Evolutionary conservation across 495 filamentous ascomycete species (phyloP).

Genomic region (Penicillium canescens): DNA sequence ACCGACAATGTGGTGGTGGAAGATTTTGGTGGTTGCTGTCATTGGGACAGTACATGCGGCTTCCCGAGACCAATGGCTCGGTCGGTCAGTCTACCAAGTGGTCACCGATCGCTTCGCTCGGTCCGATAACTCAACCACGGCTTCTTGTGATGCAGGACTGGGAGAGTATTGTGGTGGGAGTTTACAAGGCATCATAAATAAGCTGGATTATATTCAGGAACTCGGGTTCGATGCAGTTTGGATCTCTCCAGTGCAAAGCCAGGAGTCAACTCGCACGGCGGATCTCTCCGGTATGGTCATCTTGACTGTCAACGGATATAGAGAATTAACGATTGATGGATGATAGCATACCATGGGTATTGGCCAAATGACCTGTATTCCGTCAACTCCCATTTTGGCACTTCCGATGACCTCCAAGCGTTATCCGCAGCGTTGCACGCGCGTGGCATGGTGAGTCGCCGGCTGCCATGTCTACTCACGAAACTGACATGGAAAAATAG

Average conservation of each 20-base stretch:
- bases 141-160: slow-evolving; percentile 19
- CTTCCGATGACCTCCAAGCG: slow-evolving; percentile 55
- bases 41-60: slow-evolving; percentile 13
- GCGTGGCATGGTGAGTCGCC: slow-evolving; percentile 44
- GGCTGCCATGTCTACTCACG: neutral
- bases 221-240: slow-evolving; percentile 72
- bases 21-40: slow-evolving; percentile 10
- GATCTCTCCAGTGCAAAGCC: slow-evolving; percentile 49
- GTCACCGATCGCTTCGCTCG: slow-evolving; percentile 69
- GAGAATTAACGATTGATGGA: slow-evolving; percentile 46
- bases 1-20: slow-evolving; percentile 13
- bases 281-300: slow-evolving; percentile 53
- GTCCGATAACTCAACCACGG: slow-evolving; percentile 48
- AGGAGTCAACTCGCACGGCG: slow-evolving; percentile 20
- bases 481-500: slow-evolving; percentile 12
- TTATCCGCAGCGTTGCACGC: slow-evolving; percentile 54
- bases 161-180: slow-evolving; percentile 68
- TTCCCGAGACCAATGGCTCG: slow-evolving; percentile 16
- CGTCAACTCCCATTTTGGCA: slow-evolving; percentile 64
- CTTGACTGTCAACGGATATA: slow-evolving; percentile 42
- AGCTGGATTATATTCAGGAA: slow-evolving; percentile 48
- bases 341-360: slow-evolving; percentile 62
- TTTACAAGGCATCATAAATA: slow-evolving; percentile 64
- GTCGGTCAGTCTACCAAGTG: slow-evolving; percentile 53
- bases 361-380: slow-evolving; percentile 63